Conservation (phyloP, 306 rosid species). For the Ormosia emarginata region DNA sequence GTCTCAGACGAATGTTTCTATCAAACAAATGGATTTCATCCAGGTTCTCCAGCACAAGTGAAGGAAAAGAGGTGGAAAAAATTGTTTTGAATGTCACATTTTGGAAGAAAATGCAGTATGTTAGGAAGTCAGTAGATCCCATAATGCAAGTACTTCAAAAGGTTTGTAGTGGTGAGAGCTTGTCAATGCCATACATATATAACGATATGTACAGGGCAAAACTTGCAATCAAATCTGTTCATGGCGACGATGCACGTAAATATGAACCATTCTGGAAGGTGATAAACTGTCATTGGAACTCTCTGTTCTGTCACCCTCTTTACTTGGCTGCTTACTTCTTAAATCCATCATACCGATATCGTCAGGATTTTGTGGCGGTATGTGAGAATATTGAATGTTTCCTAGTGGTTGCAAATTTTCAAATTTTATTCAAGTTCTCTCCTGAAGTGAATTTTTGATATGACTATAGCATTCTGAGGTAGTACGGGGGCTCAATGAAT, state of each 20-base stretch:
- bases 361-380: slow-evolving; percentile 81
- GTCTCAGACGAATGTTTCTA: slow-evolving; percentile 71
- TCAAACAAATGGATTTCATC: slow-evolving; percentile 85
- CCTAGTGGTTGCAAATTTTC: slow-evolving; percentile 12
- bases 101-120: slow-evolving; percentile 84
- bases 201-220: slow-evolving; percentile 79
- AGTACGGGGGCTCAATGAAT: slow-evolving; percentile 83
- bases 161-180: slow-evolving; percentile 56
- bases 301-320: slow-evolving; percentile 77
- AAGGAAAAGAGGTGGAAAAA: slow-evolving; percentile 87
- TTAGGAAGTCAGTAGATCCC: slow-evolving; percentile 74
- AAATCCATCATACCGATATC: slow-evolving; percentile 88
- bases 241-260: slow-evolving; percentile 67
- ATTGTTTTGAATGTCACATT: slow-evolving; percentile 59
- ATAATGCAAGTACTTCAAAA: slow-evolving; percentile 75
- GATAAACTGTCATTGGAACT: slow-evolving; percentile 75
- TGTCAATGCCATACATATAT: slow-evolving; percentile 79
- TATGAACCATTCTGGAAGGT: slow-evolving; percentile 87
- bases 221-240: slow-evolving; percentile 67
- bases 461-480: slow-evolving; percentile 73
- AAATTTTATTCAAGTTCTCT: slow-evolving; percentile 27
- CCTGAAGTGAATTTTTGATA: slow-evolving; percentile 34
- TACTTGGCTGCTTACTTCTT: slow-evolving; percentile 90
- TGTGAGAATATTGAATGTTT: slow-evolving; percentile 29
- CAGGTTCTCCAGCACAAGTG: slow-evolving; percentile 54